Conservation (phyloP, 1,139 yeast species). For the Tardiomyces digboiensis region DNA sequence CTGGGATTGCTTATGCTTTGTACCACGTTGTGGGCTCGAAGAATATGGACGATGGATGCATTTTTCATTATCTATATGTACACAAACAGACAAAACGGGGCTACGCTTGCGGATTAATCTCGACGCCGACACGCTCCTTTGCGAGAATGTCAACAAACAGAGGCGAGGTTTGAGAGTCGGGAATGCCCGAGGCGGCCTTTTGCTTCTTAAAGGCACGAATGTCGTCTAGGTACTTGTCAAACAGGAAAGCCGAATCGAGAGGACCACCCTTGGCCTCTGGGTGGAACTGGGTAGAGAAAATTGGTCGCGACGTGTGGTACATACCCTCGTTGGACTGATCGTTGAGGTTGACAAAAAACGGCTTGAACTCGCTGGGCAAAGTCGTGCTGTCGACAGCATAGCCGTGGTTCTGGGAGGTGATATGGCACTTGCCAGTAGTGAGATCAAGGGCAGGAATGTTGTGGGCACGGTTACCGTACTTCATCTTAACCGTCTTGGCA, state of each 20-base stretch:
- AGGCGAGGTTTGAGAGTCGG: conserved; percentile 42
- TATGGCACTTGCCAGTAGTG: conserved; percentile 86
- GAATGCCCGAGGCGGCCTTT: conserved; percentile 36
- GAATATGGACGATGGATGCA: neutral
- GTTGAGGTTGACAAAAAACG: conserved; percentile 84
- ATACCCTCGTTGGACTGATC: conserved; percentile 97
- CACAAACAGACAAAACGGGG: no score
- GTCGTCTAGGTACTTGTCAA: conserved; percentile 77
- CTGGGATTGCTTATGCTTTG: no score
- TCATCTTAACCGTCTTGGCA: conserved; percentile 84
- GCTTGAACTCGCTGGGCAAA: conserved; percentile 67
- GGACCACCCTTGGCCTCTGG: conserved; percentile 99
- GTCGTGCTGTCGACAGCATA: conserved; percentile 88
- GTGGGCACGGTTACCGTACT: conserved; percentile 98
- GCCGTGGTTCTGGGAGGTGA: conserved; percentile 97
- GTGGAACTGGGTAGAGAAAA: conserved; percentile 95
- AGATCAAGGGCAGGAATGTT: conserved; percentile 93
- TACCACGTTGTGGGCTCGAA: no score
- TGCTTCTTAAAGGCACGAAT: conserved; percentile 53
- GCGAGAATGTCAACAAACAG: conserved; percentile 75
- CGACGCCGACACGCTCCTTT: conserved; percentile 65
- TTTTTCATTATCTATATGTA: neutral
- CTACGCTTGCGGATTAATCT: conserved; percentile 24
- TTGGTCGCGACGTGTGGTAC: conserved; percentile 79
- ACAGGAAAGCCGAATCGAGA: conserved; percentile 78